Base-by-base conservation (phyloP, 805 yeast species). In the Teunomyces stri region DNA sequence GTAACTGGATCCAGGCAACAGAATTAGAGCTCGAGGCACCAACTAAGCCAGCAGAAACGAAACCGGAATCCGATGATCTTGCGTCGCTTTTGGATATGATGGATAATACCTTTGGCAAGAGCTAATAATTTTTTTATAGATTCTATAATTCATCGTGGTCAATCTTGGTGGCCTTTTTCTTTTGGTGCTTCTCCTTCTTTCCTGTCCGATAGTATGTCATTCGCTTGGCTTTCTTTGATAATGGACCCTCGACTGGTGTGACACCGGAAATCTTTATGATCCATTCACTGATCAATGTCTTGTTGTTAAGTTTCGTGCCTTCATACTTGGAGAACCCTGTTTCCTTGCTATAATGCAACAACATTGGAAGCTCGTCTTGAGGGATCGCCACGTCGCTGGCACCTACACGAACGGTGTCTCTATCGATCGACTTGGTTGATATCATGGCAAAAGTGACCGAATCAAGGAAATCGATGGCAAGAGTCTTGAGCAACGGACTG, bases 381-480 rank as follows among this genome's bases (percentile, higher is more conserved):
- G 65, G 63, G 3, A 67, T 34, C 15, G 49, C 54, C 13, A 59
- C 50, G 16, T 55, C 59, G 3, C 45, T 48, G 2, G 15, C 16
- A n/a, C 60, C 69, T 6, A 37, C 15, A 18, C 58, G 54, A 28
- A 60, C 45, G 12, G 45, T 44, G 6, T 63, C 39, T 46, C 50
- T 21, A 42, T 42, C 38, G 29, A 31, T 10, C 7, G 37, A 11
- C 6, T 61, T 59, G 4, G 68, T 49, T 4, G 70, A 69, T 31
- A 68, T 62, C 60, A 69, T 75, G 1, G 75, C 84, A 55, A 79
- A 74, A 36, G 80, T 78, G 2, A 78, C 59, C 2, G 60, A 51
- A 0, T 75, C 81, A 36, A 84, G 61, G 62, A 81, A 84, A 59
- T 88, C 96, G 46, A 87, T 72, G 2, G 92, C 89, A 50, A 89